Conservation (phyloP, 352 stramenopile species). For the Globisporangium cystogenes region DNA sequence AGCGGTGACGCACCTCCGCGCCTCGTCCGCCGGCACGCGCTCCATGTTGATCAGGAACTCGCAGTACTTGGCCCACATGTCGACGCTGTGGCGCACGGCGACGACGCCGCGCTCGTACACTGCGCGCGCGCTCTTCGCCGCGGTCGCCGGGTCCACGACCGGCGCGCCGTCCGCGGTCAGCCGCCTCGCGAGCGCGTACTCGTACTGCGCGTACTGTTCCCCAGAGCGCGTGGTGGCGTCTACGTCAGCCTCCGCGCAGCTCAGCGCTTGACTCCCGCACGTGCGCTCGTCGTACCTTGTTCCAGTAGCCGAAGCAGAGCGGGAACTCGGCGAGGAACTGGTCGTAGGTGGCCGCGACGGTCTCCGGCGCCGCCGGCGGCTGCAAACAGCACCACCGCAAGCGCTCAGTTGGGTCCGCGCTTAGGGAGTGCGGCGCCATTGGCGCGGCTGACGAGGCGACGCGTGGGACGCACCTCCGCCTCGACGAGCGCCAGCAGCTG, state of each 20-base stretch:
- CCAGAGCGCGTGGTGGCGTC: no score
- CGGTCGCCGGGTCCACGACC: constrained; percentile 35
- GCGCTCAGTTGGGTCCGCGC: no score
- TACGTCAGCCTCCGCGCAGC: no score
- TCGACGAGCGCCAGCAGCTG: constrained; percentile 66
- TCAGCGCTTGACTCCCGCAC: no score
- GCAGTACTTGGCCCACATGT: constrained; percentile 86
- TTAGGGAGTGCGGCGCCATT: no score
- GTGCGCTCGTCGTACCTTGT: constrained; percentile 42
- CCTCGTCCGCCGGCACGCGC: constrained; percentile 55
- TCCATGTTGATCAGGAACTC: constrained; percentile 68
- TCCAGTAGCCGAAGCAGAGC: constrained; percentile 85
- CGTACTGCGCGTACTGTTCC: constrained; percentile 64
- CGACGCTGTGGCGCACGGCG: constrained; percentile 59
- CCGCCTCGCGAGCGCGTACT: constrained; percentile 32
- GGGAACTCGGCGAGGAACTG: constrained; percentile 70
- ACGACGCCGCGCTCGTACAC: constrained; percentile 70
- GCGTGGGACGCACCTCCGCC: constrained; percentile 40
- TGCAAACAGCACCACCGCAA: no score
- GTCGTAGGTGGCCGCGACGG: constrained; percentile 62
- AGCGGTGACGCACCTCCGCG: constrained; percentile 31
- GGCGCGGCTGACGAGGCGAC: not conserved
- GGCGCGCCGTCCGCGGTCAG: constrained; percentile 30
- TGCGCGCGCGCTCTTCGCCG: constrained; percentile 33
- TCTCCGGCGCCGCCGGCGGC: constrained; percentile 35